These are phyloP conservation scores for Pistacia atlantica DNA, from an alignment of 345 rosid species.

Conservation along the genomic window DNA sequence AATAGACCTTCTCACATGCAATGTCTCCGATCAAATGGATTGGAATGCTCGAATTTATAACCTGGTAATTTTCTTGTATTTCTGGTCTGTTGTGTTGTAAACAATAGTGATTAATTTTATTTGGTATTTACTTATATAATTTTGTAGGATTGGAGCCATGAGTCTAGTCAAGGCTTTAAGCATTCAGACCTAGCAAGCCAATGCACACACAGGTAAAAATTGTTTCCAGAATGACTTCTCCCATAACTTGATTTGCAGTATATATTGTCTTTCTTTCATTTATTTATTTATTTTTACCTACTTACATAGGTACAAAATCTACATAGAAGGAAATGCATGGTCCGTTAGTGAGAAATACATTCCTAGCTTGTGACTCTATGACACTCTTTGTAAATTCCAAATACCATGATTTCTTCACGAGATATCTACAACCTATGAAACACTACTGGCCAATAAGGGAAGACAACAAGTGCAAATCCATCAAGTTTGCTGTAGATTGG, in stretches of 20 bases:
- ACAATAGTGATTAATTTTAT: no score
- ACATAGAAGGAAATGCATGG: slow-evolving; percentile 77
- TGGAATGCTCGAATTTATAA: slow-evolving; percentile 80
- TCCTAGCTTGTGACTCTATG: slow-evolving; percentile 55
- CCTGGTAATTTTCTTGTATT: slow-evolving; percentile 38
- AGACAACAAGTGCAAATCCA: slow-evolving; percentile 58
- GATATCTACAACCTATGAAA: slow-evolving; percentile 45
- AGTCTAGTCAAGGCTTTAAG: slow-evolving; percentile 66
- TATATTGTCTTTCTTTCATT: no score
- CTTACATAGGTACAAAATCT: slow-evolving; percentile 64
- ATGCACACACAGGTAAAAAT: slow-evolving; percentile 63
- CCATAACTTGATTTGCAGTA: no score
- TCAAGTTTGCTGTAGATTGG: slow-evolving; percentile 87
- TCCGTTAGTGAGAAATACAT: slow-evolving; percentile 67
- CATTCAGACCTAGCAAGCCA: slow-evolving; percentile 74
- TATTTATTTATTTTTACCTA: neutral
- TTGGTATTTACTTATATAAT: neutral
- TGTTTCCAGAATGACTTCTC: neutral
- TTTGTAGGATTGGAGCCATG: slow-evolving; percentile 74
- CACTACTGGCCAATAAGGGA: slow-evolving; percentile 77
- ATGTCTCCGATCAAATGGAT: slow-evolving; percentile 53
- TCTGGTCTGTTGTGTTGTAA: no score
- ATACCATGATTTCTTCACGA: slow-evolving; percentile 53
- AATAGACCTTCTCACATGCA: slow-evolving; percentile 67
- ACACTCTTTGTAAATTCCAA: slow-evolving; percentile 41